phyloP scores from a whole-genome alignment of 1,139 yeast species.

The Blastobotrys elegans region DNA sequence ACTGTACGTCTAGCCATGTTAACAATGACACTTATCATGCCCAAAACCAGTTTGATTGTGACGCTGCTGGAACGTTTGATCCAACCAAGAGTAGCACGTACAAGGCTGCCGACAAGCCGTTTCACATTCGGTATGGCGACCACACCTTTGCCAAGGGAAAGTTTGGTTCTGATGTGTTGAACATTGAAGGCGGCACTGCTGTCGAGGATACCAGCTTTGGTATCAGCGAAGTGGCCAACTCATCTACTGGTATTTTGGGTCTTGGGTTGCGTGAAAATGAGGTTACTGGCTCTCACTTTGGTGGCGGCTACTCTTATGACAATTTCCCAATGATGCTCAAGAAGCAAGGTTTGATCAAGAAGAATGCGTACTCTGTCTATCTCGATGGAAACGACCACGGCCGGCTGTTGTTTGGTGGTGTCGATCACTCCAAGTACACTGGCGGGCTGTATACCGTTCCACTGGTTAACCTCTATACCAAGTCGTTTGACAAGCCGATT shows the following conservation, averaged over 20 bases:
- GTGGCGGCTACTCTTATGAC: slow-evolving; percentile 26
- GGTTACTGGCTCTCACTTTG: slow-evolving; percentile 27
- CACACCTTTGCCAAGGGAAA: slow-evolving; percentile 53
- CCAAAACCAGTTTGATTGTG: slow-evolving; percentile 22
- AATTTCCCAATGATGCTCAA: slow-evolving; percentile 48
- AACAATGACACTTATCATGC: slow-evolving; percentile 17
- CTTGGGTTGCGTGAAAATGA: slow-evolving; percentile 36
- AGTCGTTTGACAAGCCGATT: slow-evolving; percentile 9
- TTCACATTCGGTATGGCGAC: slow-evolving; percentile 57
- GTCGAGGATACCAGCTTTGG: slow-evolving; percentile 26
- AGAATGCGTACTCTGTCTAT: slow-evolving; percentile 51
- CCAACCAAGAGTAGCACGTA: slow-evolving; percentile 19
- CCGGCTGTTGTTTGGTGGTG: slow-evolving; percentile 52
- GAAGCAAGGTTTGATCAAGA: slow-evolving; percentile 44
- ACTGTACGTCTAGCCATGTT: slow-evolving; percentile 21
- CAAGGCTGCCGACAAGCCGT: slow-evolving; percentile 24
- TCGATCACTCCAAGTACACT: slow-evolving; percentile 49
- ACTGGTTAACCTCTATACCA: slow-evolving; percentile 17
- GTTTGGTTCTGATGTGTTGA: slow-evolving; percentile 55
- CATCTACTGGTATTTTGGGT: slow-evolving; percentile 34
- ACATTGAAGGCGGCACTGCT: slow-evolving; percentile 29
- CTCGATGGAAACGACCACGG: slow-evolving; percentile 45
- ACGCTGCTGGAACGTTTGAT: slow-evolving; percentile 23
- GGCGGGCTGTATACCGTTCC: slow-evolving; percentile 42
- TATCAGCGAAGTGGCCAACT: slow-evolving; percentile 29